Percentiles rank a stretch among this genome's conserved stretches.
Evolutionary conservation across 1,284 basidiomycete genomes (phyloP).

Genomic region (Gymnopus androsaceus): DNA sequence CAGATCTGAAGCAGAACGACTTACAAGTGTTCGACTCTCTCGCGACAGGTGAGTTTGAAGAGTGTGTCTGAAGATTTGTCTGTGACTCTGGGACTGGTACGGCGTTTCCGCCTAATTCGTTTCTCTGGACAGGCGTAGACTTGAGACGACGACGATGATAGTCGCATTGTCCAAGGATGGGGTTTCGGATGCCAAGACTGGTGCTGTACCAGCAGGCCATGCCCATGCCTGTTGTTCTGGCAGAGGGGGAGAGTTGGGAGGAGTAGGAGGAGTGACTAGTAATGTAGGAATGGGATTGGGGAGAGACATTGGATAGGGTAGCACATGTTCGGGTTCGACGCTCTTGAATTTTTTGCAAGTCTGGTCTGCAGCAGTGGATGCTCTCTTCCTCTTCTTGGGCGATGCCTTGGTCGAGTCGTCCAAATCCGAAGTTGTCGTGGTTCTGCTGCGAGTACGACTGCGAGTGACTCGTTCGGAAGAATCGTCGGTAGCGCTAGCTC

Average conservation of each 20-base stretch:
- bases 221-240: neutral
- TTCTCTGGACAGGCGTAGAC: neutral
- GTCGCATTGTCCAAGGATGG: neutral
- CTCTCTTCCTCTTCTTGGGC: conserved; percentile 15
- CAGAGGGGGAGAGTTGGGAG: neutral
- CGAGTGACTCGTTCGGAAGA: neutral
- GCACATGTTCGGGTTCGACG: neutral
- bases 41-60: conserved; percentile 6
- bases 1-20: neutral
- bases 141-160: neutral
- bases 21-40: conserved; percentile 7
- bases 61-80: conserved; percentile 1
- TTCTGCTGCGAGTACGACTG: neutral
- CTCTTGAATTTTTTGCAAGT: neutral
- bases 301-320: conserved; percentile 1
- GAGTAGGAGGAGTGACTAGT: neutral
- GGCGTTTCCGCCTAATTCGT: neutral
- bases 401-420: conserved; percentile 7
- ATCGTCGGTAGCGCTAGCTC: neutral
- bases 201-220: neutral
- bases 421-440: neutral
- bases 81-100: neutral
- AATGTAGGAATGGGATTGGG: conserved; percentile 5
- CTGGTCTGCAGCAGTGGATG: neutral
- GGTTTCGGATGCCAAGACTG: neutral